Percentiles rank a stretch among this genome's conserved stretches.
Conservation (phyloP, 306 rosid species). For the Dryas drummondii region DNA sequence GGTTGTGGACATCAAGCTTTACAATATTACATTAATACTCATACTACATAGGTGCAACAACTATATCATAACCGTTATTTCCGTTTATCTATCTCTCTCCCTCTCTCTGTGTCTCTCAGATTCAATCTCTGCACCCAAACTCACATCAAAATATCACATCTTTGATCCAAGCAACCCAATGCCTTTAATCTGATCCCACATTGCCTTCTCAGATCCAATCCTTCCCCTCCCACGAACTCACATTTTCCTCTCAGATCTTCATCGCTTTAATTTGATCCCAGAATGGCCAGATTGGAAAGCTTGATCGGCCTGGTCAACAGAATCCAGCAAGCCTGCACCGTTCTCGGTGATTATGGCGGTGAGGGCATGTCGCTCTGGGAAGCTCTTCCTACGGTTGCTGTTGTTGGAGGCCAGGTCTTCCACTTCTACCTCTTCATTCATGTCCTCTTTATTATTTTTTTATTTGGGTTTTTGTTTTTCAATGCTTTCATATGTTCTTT, state of each 20-base stretch:
- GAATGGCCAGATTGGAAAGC: conserved; percentile 98
- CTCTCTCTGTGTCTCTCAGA: conserved; percentile 14
- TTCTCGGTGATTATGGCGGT: conserved; percentile 92
- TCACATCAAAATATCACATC: conserved; percentile 21
- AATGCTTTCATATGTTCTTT: neutral
- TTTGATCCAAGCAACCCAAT: conserved; percentile 3
- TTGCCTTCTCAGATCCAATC: conserved; percentile 22
- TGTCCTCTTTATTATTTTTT: too few species aligned
- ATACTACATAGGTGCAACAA: neutral
- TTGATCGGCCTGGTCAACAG: conserved; percentile 95
- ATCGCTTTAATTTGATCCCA: conserved; percentile 19
- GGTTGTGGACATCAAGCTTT: neutral
- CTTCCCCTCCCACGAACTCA: conserved; percentile 1
- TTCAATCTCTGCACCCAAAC: conserved; percentile 44
- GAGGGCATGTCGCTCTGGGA: conserved; percentile 99
- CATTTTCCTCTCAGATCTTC: conserved; percentile 6
- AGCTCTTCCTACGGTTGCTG: conserved; percentile 99
- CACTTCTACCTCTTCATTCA: neutral
- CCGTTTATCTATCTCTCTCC: conserved; percentile 25
- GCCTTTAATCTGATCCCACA: conserved; percentile 12
- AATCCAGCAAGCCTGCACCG: conserved; percentile 97
- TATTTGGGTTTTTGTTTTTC: conserved; percentile 1
- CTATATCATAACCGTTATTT: conserved; percentile 33
- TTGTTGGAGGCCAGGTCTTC: conserved; percentile 95
- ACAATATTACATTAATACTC: neutral